A percentile compares a stretch with the other conserved stretches of the same genome.
Evolutionary conservation across 768 basidiomycete genomes (phyloP).

Genomic region (Leccinum incarnatum): DNA sequence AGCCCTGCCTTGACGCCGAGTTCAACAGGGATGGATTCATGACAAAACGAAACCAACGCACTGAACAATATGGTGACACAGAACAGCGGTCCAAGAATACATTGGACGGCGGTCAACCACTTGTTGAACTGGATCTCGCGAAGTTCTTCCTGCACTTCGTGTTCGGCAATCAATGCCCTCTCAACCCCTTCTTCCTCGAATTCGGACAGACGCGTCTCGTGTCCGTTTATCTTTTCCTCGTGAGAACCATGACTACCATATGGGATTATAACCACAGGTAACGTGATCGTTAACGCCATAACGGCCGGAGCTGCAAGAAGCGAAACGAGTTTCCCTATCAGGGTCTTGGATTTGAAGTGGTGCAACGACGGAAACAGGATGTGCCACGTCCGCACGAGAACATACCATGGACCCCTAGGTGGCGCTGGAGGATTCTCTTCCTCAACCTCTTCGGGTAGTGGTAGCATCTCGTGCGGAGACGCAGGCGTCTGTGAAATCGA

Average conservation of each 20-base stretch:
- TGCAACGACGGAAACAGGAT: slow-evolving; percentile 86
- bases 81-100: slow-evolving; percentile 78
- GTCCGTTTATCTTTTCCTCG: slow-evolving; percentile 29
- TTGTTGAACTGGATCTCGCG: slow-evolving; percentile 69
- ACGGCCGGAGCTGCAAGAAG: slow-evolving; percentile 87
- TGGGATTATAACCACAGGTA: slow-evolving; percentile 82
- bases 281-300: slow-evolving; percentile 77
- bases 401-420: slow-evolving; percentile 34
- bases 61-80: slow-evolving; percentile 74
- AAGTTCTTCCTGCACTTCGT: slow-evolving; percentile 66
- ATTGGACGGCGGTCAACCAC: slow-evolving; percentile 85
- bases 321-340: slow-evolving; percentile 67
- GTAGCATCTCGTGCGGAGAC: slow-evolving; percentile 39
- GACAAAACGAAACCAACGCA: slow-evolving; percentile 37
- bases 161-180: slow-evolving; percentile 67
- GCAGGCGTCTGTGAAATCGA: slow-evolving; percentile 57
- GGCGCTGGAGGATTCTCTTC: slow-evolving; percentile 40
- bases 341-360: slow-evolving; percentile 65
- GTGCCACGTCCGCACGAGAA: slow-evolving; percentile 46
- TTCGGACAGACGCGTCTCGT: slow-evolving; percentile 52
- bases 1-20: slow-evolving; percentile 29
- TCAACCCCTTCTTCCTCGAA: slow-evolving; percentile 78
- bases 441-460: slow-evolving; percentile 43
- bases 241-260: slow-evolving; percentile 32
- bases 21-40: not conserved